Base-by-base conservation (phyloP, 768 basidiomycete species). In the Asterophora parasitica region DNA sequence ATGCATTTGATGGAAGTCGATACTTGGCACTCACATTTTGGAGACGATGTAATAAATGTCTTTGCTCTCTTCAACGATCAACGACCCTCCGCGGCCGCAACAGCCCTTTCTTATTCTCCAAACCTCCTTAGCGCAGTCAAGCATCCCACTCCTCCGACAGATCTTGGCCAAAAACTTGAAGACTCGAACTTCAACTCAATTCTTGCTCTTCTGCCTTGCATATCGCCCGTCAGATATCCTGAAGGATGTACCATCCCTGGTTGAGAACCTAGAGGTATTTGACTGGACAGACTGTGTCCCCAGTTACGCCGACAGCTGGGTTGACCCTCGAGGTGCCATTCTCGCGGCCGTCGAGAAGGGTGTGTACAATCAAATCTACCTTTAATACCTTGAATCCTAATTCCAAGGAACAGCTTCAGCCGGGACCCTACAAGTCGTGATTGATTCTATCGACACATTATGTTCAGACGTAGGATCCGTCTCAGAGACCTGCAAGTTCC, bases 391-490 rank as follows among this genome's bases (percentile, higher is more conserved):
- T 48, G 33, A 23, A 23, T 6, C 23, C 51, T 42, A 23, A 10
- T 17, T 3, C 36, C 28, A 45, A 57, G 23, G 3, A 39, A 42
- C 60, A 76, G 76, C 64, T 38, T 56, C 71, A 26, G 33, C 69
- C 26, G 72, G 74, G 26, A 70, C 82, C n/a, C 49, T 87, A 23
- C 76, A 73, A 51, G 75, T 89, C 17, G 61, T 86, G 43, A 71
- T 92, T 30, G 91, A 92, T 61, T 87, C 87, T 15, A 64, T 82
- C 13, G 83, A 89, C 55, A 83, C 80, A 4, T 64, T 92, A 17
- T 59, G 73, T 4, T 69, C 76, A 8, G 85, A 90, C 58, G 58
- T 78, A 17, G 74, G 70, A 9, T 82, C 85, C 10, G 48, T 71
- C 17, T 63, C 84, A 4, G 69, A 72, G 52, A 69, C 79, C 1